phyloP scores from a whole-genome alignment of 75 land plant genomes.

The Cryptomeria japonica region DNA sequence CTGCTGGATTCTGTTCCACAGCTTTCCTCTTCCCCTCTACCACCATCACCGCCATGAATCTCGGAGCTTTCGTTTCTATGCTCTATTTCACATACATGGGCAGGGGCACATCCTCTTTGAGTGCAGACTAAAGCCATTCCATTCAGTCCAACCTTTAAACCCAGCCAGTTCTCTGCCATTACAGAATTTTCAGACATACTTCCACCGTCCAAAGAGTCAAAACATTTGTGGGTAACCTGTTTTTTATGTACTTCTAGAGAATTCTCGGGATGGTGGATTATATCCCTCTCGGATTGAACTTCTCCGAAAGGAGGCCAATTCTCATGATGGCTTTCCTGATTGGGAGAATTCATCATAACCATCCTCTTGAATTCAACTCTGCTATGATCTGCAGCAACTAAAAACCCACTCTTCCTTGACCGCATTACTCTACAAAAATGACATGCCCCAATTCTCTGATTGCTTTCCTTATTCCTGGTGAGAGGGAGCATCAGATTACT shows the following conservation, averaged over 20 bases:
- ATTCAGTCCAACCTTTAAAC: neutral
- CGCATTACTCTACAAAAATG: no score
- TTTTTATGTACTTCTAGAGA: no score
- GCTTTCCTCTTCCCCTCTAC: constrained; percentile 17
- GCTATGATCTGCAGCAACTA: no score
- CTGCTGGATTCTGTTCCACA: constrained; percentile 11
- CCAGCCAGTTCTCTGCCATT: neutral
- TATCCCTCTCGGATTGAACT: no score
- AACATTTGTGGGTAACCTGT: no score
- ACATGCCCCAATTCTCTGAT: neutral
- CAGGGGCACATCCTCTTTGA: neutral
- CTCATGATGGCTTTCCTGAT: no score
- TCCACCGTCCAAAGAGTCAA: no score
- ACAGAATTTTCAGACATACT: neutral
- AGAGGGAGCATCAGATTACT: neutral
- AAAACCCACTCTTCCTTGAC: neutral
- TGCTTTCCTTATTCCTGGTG: neutral
- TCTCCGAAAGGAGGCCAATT: no score
- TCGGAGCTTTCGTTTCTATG: constrained; percentile 7
- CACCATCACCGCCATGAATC: constrained; percentile 8
- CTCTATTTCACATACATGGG: neutral
- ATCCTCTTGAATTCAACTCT: no score
- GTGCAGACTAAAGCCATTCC: neutral
- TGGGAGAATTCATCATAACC: no score
- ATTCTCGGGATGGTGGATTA: no score